Conservation (phyloP, 306 rosid genomes). For the Trifolium pratense region DNA sequence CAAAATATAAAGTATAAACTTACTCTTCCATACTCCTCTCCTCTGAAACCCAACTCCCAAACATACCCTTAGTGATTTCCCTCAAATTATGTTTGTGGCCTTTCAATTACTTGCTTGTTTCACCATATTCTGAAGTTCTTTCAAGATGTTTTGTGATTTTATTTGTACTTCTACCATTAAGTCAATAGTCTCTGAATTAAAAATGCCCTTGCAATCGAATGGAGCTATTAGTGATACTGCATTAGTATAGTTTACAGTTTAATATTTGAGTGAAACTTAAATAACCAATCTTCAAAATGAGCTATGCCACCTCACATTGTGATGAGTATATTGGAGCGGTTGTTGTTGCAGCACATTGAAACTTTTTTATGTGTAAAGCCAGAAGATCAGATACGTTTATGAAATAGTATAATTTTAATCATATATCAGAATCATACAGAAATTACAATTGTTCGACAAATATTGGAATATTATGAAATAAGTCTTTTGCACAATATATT, state of each 20-base stretch:
- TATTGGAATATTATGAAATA: not conserved
- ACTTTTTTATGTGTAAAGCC: not conserved
- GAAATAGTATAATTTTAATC: not conserved
- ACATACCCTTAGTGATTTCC: not conserved
- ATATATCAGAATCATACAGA: not conserved
- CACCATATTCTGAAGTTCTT: no score
- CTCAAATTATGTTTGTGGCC: not conserved
- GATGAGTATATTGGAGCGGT: slow-evolving; percentile 3
- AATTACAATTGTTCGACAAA: not conserved
- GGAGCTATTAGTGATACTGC: not conserved
- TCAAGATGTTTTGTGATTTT: no score
- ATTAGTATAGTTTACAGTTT: not conserved
- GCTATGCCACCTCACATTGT: not conserved
- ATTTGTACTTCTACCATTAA: no score
- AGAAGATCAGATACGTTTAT: slow-evolving; percentile 3
- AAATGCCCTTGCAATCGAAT: not conserved
- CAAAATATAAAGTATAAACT: no score
- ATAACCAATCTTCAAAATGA: not conserved
- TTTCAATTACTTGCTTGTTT: not conserved
- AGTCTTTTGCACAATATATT: not conserved
- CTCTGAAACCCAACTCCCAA: not conserved
- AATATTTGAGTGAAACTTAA: slow-evolving; percentile 24
- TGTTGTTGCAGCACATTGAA: slow-evolving; percentile 6
- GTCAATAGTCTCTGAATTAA: no score
- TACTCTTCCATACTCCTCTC: not conserved